These are phyloP conservation scores for Talaromyces islandicus DNA, from an alignment of 2,329 filamentous ascomycete genomes.

Conservation along the genomic window DNA sequence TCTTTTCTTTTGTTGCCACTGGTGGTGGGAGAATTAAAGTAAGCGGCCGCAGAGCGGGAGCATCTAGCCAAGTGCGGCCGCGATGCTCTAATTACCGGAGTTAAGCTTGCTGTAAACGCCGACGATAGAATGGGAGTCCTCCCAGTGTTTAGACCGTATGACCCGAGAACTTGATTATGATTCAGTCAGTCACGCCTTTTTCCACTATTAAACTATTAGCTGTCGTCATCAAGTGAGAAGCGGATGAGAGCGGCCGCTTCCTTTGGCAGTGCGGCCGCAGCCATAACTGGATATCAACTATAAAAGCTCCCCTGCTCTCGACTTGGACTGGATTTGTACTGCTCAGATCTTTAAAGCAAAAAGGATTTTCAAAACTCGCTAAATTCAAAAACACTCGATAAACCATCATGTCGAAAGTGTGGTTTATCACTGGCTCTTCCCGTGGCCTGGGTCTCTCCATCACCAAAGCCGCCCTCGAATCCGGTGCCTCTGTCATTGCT, in stretches of 20 bases:
- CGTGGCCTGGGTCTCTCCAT: slow-evolving; percentile 1
- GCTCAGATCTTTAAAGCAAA: not conserved
- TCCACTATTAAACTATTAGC: not conserved
- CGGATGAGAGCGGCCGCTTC: not conserved
- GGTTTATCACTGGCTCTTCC: slow-evolving; percentile 1
- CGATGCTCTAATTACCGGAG: not conserved
- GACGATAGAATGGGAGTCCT: not conserved
- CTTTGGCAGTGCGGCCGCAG: not conserved
- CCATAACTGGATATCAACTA: not conserved
- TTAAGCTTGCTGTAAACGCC: not conserved
- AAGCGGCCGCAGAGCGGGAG: not conserved
- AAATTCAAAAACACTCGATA: not conserved
- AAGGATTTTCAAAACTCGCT: not conserved
- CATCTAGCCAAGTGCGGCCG: not conserved
- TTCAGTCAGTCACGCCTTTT: not conserved
- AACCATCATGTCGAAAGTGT: not conserved
- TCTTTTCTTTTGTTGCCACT: no score
- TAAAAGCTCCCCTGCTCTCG: not conserved
- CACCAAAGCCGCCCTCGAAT: not conserved
- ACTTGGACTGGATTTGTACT: not conserved
- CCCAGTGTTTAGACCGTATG: not conserved
- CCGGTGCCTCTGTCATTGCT: not conserved
- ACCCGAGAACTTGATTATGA: not conserved
- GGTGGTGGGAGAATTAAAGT: not conserved
- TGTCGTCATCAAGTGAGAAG: not conserved